Evolutionary conservation across 2,329 filamentous ascomycete species (phyloP), one percentile per base, ranked within the genome.

Genomic region (Sporothrix curviconia): DNA sequence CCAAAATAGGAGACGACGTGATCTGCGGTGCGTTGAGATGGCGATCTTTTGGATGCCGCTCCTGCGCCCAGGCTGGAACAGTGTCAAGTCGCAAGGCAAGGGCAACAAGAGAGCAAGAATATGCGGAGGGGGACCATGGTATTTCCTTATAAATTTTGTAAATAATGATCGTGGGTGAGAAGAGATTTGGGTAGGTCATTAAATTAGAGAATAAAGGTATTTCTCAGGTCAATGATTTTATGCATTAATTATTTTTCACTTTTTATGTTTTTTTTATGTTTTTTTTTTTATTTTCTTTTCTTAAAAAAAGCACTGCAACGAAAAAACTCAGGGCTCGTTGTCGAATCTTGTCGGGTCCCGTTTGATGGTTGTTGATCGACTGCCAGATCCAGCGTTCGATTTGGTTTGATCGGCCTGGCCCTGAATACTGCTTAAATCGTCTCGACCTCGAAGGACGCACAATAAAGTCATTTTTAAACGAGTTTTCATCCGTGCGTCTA

Each of bases 321-420:
- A n/a, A n/a, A n/a, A n/a, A n/a, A n/a, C n/a, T n/a, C n/a, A n/a
- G n/a, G n/a, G n/a, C n/a, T n/a, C 14, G 15, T 32, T 30, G 40
- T 42, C 22, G 22, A 28, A 30, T 37, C 22, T 17, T 51, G 17
- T 11, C 11, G 5, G 15, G 7, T 28, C 53, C 24, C 42, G 53
- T 55, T 55, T 55, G 53, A 55, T 55, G 42, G 24, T 47, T 55
- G 52, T 39, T 47, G 42, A 47, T 47, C 42, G 42, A 37, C 53
- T 19, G 42, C 30, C 53, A 49, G 53, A 55, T 39, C 53, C 53
- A 47, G 28, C 39, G 40, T 46, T 46, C 32, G 30, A 44, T 37
- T 30, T 42, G 42, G 53, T 55, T 55, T 55, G 53, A 55, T 55
- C 42, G 42, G 19, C 53, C 42, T 19, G 24, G 17, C 19, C 43